These are phyloP conservation scores for Taxawa tesnikishii DNA, from an alignment of 2,329 filamentous ascomycete species.

Conservation along the genomic window DNA sequence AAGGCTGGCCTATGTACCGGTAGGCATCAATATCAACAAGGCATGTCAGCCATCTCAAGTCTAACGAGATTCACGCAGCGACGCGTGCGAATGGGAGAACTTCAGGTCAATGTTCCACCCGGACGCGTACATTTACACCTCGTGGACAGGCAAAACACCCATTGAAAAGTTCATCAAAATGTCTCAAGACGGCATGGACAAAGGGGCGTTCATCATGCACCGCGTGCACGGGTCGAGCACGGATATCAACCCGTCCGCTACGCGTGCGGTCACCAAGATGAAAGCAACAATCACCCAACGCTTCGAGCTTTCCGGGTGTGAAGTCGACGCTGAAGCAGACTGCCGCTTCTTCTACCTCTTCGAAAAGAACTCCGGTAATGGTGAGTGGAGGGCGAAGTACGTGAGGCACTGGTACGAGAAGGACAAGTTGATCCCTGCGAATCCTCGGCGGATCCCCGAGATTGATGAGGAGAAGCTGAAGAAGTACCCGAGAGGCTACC, in stretches of 20 bases:
- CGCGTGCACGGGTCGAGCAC: conserved; percentile 28
- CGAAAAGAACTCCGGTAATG: conserved; percentile 8
- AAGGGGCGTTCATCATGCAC: conserved; percentile 33
- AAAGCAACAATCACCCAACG: conserved; percentile 40
- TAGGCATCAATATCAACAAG: conserved; percentile 10
- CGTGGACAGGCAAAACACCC: conserved; percentile 34
- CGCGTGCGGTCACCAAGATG: conserved; percentile 35
- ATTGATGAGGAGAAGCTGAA: conserved; percentile 28
- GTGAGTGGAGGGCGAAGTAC: conserved; percentile 31
- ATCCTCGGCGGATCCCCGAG: conserved; percentile 28
- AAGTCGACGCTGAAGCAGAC: conserved; percentile 35
- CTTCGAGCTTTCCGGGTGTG: conserved; percentile 27
- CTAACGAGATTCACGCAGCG: conserved; percentile 10
- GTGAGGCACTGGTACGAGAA: conserved; percentile 41
- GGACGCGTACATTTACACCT: conserved; percentile 36
- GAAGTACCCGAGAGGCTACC: conserved; percentile 31
- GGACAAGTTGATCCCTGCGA: conserved; percentile 36
- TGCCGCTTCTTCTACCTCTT: conserved; percentile 21
- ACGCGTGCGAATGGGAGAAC: conserved; percentile 42
- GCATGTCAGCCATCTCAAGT: conserved; percentile 6
- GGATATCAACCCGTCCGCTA: conserved; percentile 27
- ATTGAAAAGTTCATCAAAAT: conserved; percentile 28
- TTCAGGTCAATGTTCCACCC: conserved; percentile 38
- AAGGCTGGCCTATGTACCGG: conserved; percentile 38
- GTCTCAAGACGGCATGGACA: conserved; percentile 28